phyloP scores from a whole-genome alignment of 106 monocot genomes.

The Phalaenopsis aphrodite region DNA sequence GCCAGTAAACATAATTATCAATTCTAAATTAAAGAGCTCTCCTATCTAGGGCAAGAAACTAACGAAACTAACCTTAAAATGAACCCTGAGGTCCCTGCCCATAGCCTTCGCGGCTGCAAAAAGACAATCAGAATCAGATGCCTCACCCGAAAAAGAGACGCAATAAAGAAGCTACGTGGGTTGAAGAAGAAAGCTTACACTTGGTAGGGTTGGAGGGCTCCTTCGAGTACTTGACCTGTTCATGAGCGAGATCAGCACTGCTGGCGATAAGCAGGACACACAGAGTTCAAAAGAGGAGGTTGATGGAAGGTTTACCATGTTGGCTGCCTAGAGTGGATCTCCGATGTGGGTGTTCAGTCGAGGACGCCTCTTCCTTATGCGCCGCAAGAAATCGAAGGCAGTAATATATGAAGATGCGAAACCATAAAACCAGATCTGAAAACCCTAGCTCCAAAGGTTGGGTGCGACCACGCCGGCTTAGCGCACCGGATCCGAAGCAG shows the following conservation, averaged over 20 bases:
- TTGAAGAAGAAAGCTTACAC: background rate
- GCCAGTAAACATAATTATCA: background rate
- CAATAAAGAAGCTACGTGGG: background rate
- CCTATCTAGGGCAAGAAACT: background rate
- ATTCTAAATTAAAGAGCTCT: background rate
- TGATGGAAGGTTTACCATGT: background rate
- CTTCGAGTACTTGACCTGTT: slow-evolving; percentile 5
- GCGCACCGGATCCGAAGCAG: no score
- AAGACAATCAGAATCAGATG: background rate
- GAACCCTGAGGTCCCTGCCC: slow-evolving; percentile 2
- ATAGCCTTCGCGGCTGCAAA: background rate
- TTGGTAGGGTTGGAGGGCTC: slow-evolving; percentile 1
- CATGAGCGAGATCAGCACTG: background rate
- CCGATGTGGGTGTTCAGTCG: background rate
- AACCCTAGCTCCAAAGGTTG: background rate
- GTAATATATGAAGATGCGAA: background rate
- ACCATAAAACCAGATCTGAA: background rate
- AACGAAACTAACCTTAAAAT: background rate
- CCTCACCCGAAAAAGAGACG: background rate
- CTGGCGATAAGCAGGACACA: background rate
- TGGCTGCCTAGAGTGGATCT: background rate
- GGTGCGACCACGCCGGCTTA: no score
- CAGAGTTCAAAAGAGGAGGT: background rate
- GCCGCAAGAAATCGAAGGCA: background rate
- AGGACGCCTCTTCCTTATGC: background rate